These are phyloP conservation scores for Aureobasidium subglaciale DNA, from an alignment of 2,329 filamentous ascomycete species.

Conservation along the genomic window DNA sequence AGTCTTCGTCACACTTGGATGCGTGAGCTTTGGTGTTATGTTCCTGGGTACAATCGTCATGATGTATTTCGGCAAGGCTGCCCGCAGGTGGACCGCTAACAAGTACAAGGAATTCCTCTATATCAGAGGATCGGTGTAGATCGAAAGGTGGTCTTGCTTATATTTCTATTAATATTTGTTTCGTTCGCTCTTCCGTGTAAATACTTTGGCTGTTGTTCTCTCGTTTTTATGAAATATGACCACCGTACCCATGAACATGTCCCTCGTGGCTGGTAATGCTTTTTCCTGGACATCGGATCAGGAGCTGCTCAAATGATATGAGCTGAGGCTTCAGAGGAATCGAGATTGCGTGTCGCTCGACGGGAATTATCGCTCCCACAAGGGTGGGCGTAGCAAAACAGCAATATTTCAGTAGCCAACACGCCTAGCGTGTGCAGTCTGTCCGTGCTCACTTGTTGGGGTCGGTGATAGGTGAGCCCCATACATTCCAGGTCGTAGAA, in stretches of 20 bases:
- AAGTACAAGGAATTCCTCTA: conserved; percentile 43
- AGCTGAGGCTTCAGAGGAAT: too few species aligned
- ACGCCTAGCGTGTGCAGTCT: too few species aligned
- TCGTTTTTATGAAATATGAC: not conserved
- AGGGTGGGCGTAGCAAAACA: too few species aligned
- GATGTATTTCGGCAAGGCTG: conserved; percentile 48
- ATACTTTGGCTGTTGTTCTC: not conserved
- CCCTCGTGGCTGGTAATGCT: too few species aligned
- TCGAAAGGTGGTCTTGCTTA: not conserved
- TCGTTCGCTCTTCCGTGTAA: not conserved
- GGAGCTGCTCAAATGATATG: too few species aligned
- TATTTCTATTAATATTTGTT: not conserved
- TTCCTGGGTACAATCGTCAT: conserved; percentile 44
- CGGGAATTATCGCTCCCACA: too few species aligned
- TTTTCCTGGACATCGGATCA: too few species aligned
- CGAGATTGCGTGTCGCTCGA: too few species aligned
- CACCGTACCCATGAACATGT: too few species aligned
- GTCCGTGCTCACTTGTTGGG: not conserved
- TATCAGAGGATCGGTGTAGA: conserved; percentile 36
- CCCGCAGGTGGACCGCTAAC: conserved; percentile 41
- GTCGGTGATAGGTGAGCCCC: conserved; percentile 1
- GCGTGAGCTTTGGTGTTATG: conserved; percentile 46
- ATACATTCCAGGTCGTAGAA: not conserved
- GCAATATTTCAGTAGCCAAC: too few species aligned
- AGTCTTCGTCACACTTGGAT: conserved; percentile 47